Conservation (phyloP, 371 early-diverging fungal species). For the Entomophthora muscae region DNA sequence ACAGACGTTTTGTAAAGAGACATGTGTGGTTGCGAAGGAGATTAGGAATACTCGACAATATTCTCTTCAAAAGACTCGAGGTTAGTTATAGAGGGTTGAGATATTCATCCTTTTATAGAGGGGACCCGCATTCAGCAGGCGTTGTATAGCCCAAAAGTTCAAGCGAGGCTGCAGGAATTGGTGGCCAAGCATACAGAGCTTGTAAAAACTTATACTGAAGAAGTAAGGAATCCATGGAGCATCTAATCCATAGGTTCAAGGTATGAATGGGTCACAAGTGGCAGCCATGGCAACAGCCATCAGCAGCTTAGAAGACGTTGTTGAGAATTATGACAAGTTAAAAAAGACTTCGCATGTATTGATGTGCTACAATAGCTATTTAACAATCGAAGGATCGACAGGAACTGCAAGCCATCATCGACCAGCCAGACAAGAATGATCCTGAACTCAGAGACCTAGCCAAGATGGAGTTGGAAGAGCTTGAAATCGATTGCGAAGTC, state of each 20-base stretch:
- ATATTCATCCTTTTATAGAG: neutral
- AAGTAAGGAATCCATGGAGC: neutral
- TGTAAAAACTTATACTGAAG: neutral
- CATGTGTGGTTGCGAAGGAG: too few species aligned
- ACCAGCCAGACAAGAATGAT: constrained; percentile 13
- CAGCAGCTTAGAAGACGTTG: neutral
- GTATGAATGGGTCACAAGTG: neutral
- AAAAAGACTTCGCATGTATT: neutral
- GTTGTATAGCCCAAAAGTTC: neutral
- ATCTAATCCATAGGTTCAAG: neutral
- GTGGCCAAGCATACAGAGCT: neutral
- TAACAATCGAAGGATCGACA: constrained; percentile 13
- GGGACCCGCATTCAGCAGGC: neutral
- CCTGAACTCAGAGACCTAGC: constrained; percentile 32
- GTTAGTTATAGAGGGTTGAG: neutral
- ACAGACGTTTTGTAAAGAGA: too few species aligned
- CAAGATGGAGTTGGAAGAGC: constrained; percentile 28
- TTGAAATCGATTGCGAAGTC: constrained; percentile 12
- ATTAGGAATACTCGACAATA: too few species aligned
- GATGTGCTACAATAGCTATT: neutral
- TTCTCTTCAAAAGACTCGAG: neutral
- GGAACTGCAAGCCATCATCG: constrained; percentile 18
- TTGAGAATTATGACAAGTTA: neutral
- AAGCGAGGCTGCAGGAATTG: neutral
- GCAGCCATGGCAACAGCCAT: neutral